phyloP scores from a whole-genome alignment of 768 basidiomycete species.

The Hydnomerulius pinastri region DNA sequence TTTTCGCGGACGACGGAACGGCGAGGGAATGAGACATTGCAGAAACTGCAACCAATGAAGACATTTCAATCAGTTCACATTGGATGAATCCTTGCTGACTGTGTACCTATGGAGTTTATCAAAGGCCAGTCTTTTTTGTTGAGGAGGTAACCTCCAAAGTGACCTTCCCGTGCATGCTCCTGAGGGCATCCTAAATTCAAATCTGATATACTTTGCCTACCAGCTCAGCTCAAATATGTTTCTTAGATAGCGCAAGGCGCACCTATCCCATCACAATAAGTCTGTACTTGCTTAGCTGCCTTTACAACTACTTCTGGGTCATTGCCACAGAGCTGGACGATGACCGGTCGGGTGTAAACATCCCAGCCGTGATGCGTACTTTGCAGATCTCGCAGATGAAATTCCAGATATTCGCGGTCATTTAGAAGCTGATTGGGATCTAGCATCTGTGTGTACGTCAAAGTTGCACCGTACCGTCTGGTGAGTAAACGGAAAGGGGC shows the following conservation, averaged over 20 bases:
- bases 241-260: conserved; percentile 13
- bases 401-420: conserved; percentile 65
- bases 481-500: conserved; percentile 69
- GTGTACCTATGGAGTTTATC: conserved; percentile 62
- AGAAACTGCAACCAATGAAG: conserved; percentile 46
- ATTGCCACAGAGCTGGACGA: conserved; percentile 76
- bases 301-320: conserved; percentile 60
- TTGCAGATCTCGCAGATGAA: conserved; percentile 59
- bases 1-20: conserved; percentile 67
- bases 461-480: conserved; percentile 61
- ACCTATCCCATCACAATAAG: conserved; percentile 73
- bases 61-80: neutral
- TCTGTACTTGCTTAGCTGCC: conserved; percentile 61
- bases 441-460: conserved; percentile 81
- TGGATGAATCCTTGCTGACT: neutral
- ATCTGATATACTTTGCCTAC: conserved; percentile 45
- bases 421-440: conserved; percentile 59
- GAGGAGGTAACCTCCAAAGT: conserved; percentile 77
- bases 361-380: conserved; percentile 13
- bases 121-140: conserved; percentile 72
- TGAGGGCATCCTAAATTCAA: conserved; percentile 84
- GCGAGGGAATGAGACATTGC: conserved; percentile 62
- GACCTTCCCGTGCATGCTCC: conserved; percentile 62
- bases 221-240: neutral
- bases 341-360: conserved; percentile 46